phyloP scores from a whole-genome alignment of 306 rosid species.

The Biancaea sappan region DNA sequence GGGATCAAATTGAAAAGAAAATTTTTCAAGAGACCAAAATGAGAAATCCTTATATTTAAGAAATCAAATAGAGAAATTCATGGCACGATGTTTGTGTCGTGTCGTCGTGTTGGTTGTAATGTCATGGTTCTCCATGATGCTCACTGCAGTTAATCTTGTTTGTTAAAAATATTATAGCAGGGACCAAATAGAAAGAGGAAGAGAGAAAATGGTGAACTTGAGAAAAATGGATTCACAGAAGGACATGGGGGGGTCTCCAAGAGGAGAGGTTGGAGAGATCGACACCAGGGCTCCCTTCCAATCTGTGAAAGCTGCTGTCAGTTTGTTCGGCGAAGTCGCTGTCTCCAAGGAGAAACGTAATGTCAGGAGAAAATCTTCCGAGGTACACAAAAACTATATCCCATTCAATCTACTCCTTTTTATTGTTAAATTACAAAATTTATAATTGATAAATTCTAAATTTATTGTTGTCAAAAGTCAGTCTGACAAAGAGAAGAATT shows the following conservation, averaged over 20 bases:
- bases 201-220: constrained; percentile 49
- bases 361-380: constrained; percentile 56
- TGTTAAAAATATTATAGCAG: constrained; percentile 34
- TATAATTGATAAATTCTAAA: too few species aligned
- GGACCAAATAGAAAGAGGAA: constrained; percentile 4
- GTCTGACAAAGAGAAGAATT: too few species aligned
- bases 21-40: too few species aligned
- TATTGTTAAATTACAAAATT: too few species aligned
- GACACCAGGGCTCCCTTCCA: constrained; percentile 98
- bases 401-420: too few species aligned
- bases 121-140: constrained; percentile 23
- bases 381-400: constrained; percentile 47
- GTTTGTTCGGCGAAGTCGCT: constrained; percentile 83
- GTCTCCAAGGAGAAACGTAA: constrained; percentile 48
- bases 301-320: constrained; percentile 93
- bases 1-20: too few species aligned
- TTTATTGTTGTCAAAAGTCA: too few species aligned
- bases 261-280: constrained; percentile 82
- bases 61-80: too few species aligned
- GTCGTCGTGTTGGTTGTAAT: too few species aligned
- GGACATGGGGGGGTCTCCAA: constrained; percentile 51
- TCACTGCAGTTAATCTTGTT: constrained; percentile 4
- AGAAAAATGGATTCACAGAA: constrained; percentile 33
- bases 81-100: too few species aligned
- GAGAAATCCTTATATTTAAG: too few species aligned